Base-by-base conservation (phyloP, 768 basidiomycete species). In the Tylopilus cervinicoccineus region DNA sequence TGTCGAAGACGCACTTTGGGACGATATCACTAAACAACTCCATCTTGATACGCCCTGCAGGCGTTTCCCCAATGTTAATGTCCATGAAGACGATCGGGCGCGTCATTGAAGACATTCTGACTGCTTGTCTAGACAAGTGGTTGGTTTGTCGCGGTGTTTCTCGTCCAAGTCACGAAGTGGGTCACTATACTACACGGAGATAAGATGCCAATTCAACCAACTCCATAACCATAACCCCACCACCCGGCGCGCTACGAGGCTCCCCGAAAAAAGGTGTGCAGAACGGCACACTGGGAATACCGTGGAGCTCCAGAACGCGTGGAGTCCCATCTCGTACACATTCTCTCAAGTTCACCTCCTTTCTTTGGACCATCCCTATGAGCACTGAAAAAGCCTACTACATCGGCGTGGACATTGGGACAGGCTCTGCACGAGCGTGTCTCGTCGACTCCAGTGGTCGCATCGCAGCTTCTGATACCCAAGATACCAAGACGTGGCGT, bases 31-130 rank as follows among this genome's bases (percentile, higher is more conserved):
- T 89, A 70, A 95, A 97, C 16, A 99, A 74, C 68, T 99, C 95
- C 84, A 99, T 95, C 72, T 97, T 98, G 57, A 99, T 76, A 27
- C 96, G 73, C 14, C 94, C 95, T 4, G 92, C 92, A 27, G 91
- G 90, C 0, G 93, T 97, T 72, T 98, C 95, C 37, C 96, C 96
- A 41, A 99, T 97, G 41, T 88, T 81, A 51, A 98, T 75, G 64
- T 99, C 96, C 83, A 99, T 94, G 67, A 99, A 99, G 47, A 96
- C 93, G 39, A 99, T 73, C 0, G 96, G 95, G 16, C 95, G 80
- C 3, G 76, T 72, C 26, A 75, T 66, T 17, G 74, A 72, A 27
- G 79, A 70, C 74, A 76, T 76, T 48, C 52, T 31, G 31, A 27
- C 7, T 38, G 32, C 0, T 27, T 31, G 41, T 8, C 26, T 20